phyloP scores from a whole-genome alignment of 129 eudicot species.

The Escallonia herrerae region DNA sequence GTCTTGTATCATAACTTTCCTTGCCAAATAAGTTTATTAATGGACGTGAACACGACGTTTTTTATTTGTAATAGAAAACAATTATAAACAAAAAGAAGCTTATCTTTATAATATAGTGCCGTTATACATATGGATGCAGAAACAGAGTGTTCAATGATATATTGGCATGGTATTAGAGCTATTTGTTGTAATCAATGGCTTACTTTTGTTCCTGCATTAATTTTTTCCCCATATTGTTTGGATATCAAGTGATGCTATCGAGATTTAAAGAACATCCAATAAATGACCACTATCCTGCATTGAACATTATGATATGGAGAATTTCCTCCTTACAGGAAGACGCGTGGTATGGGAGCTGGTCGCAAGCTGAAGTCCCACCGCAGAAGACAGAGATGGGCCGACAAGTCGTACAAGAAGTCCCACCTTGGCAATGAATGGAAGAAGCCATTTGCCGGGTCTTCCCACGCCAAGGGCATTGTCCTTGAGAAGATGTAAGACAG shows the following conservation, averaged over 20 bases:
- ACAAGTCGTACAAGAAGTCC: conserved; percentile 22
- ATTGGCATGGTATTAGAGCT: background rate
- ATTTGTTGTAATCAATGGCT: background rate
- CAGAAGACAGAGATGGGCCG: conserved; percentile 26
- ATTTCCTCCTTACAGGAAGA: conserved; percentile 6
- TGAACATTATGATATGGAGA: background rate
- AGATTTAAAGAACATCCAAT: background rate
- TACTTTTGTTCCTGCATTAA: background rate
- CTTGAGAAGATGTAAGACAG: conserved; percentile 18
- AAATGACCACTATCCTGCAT: background rate
- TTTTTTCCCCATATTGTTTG: background rate
- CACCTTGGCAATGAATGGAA: conserved; percentile 28
- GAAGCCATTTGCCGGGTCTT: conserved; percentile 27
- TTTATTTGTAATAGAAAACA: no score
- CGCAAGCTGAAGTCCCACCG: conserved; percentile 26
- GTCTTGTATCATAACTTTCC: no score
- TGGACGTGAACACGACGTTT: no score
- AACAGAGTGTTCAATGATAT: no score
- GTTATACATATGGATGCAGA: no score
- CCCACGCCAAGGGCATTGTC: conserved; percentile 20
- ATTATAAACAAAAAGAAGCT: no score
- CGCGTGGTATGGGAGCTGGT: conserved; percentile 23
- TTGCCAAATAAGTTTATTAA: no score
- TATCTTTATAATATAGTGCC: no score
- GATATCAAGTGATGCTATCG: background rate